Evolutionary conservation across 2,329 filamentous ascomycete species (phyloP).

Genomic region (Cladosporium velox): DNA sequence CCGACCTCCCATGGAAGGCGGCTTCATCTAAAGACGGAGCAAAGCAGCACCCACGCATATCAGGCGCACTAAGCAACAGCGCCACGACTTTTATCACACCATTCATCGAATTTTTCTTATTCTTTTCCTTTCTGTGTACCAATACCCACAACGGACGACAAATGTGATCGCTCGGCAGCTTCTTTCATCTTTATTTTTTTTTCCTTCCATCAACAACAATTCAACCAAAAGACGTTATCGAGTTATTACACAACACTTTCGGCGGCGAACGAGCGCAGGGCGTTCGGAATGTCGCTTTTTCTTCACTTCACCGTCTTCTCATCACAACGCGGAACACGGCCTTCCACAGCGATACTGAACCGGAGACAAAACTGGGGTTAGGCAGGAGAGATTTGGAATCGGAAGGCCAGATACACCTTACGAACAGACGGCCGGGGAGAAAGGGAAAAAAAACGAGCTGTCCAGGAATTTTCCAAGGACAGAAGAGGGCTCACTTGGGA

Average conservation of each 20-base stretch:
- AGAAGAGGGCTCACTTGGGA: background rate
- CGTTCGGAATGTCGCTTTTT: background rate
- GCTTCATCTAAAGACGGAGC: constrained; percentile 15
- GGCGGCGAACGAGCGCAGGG: background rate
- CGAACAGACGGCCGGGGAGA: background rate
- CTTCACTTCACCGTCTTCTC: background rate
- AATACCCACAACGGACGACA: constrained; percentile 15
- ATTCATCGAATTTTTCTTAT: background rate
- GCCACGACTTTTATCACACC: background rate
- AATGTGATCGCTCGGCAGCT: constrained; percentile 4
- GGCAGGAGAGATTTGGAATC: background rate
- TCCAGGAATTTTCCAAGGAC: background rate
- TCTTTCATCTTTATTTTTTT: background rate
- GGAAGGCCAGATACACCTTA: background rate
- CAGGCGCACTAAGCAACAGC: background rate
- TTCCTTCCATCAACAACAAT: background rate
- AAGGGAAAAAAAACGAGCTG: background rate
- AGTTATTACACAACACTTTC: background rate
- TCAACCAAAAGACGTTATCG: background rate
- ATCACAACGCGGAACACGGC: background rate
- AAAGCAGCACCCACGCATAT: background rate
- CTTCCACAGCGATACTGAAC: background rate
- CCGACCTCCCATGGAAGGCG: constrained; percentile 17
- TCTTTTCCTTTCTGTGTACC: background rate
- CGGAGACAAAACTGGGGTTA: background rate